Base-by-base conservation (phyloP, 2,329 filamentous ascomycete genomes). In the Aspergillus vadensis region DNA sequence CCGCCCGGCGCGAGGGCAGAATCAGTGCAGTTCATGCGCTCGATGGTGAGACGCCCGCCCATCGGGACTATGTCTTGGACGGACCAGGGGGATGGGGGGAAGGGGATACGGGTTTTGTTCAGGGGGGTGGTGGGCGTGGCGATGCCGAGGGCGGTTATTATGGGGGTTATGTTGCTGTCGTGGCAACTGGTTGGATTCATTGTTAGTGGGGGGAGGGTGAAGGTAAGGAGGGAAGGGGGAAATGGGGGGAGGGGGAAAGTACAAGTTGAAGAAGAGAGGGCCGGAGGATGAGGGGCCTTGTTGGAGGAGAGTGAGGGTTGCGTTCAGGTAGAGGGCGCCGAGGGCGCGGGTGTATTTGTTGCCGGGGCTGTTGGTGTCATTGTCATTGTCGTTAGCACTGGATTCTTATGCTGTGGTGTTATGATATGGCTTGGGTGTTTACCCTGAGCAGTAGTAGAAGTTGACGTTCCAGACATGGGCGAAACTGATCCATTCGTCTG, bases 361-460 rank as follows among this genome's bases (percentile, higher is more conserved):
- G 41, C 64, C 65, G 5, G 65, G 65, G 7, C 65, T 66, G 55
- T 15, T n/a, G 17, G 30, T 23, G 25, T 17, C 12, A 3, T 6
- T 44, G 2, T 8, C 1, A 5, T 19, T 14, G 30, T 14, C 4
- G 14, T 44, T 39, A 21, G 3, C 6, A 44, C 8, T 43, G 39
- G 15, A n/a, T 10, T 23, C 10, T 7, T 21, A 21, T 17, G 12
- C 10, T 5, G 12, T 32, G 8, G 15, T 23, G 12, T 25, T 21
- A 30, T 17, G 12, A 30, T 21, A 36, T 17, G 17, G 15, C 9
- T 15, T 5, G 17, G 23, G 39, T 38, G 30, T 44, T 55, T 51
- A 69, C 67, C 67, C 67, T 14, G 64, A 57, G 17, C 67, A 69
- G 54, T 69, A 68, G 39, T 67, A 69, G 39, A 63, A 69, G 21